Conservation (phyloP, 768 basidiomycete genomes). For the Pleurotus cornucopiae region DNA sequence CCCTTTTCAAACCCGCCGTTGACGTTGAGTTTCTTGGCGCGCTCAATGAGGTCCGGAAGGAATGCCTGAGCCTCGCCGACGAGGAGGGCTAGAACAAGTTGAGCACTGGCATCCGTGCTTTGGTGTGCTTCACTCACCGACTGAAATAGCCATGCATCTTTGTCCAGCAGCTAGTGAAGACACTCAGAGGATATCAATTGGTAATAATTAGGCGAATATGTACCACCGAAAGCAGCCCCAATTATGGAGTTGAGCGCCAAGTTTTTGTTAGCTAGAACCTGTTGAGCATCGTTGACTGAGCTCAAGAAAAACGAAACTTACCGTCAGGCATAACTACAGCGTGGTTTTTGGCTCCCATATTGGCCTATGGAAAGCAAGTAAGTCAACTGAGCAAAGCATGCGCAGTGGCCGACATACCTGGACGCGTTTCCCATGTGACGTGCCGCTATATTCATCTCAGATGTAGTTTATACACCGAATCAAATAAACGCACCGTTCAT, state of each 20-base stretch:
- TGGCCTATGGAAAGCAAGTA: constrained; percentile 27
- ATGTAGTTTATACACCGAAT: neutral
- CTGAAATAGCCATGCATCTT: constrained; percentile 95
- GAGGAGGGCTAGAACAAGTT: constrained; percentile 51
- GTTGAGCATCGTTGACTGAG: too few species aligned
- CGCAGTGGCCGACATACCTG: constrained; percentile 37
- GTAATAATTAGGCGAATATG: constrained; percentile 7
- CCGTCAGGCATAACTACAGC: constrained; percentile 92
- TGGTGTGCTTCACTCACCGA: constrained; percentile 41
- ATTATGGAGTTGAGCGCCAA: constrained; percentile 86
- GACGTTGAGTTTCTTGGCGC: constrained; percentile 75
- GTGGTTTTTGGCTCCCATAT: constrained; percentile 96
- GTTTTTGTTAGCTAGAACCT: constrained; percentile 79
- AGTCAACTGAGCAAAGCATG: neutral
- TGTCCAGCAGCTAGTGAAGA: constrained; percentile 78
- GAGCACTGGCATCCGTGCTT: too few species aligned
- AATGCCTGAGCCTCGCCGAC: constrained; percentile 78
- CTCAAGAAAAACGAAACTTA: constrained; percentile 25
- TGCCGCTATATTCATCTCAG: constrained; percentile 49
- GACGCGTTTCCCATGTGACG: constrained; percentile 84
- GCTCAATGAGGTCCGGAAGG: constrained; percentile 83
- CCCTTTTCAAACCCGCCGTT: constrained; percentile 87
- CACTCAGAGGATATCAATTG: too few species aligned
- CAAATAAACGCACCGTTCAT: constrained; percentile 54
- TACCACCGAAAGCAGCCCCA: constrained; percentile 91